phyloP scores from a whole-genome alignment of 1,139 yeast species.

The Kazachstania sp. region DNA sequence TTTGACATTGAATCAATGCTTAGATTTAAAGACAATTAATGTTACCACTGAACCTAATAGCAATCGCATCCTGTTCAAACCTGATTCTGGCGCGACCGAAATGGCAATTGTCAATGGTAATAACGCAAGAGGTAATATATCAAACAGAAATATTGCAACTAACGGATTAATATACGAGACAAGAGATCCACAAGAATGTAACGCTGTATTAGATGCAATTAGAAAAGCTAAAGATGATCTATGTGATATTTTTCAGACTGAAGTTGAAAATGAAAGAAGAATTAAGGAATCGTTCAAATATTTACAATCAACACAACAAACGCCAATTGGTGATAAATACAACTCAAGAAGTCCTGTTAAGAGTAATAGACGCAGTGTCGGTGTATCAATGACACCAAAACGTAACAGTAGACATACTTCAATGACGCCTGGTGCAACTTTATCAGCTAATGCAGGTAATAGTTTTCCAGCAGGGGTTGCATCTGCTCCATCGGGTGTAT shows the following conservation, averaged over 20 bases:
- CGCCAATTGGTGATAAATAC: slow-evolving; percentile 24
- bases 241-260: slow-evolving; percentile 36
- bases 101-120: background rate
- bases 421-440: background rate
- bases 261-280: slow-evolving; percentile 39
- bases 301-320: slow-evolving; percentile 28
- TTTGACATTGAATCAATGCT: slow-evolving; percentile 69
- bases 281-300: slow-evolving; percentile 40
- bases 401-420: slow-evolving; percentile 6
- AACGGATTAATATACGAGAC: slow-evolving; percentile 36
- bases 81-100: slow-evolving; percentile 11
- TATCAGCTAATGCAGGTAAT: background rate
- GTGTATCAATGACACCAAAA: slow-evolving; percentile 14
- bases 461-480: background rate
- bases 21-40: slow-evolving; percentile 60
- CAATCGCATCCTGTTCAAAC: slow-evolving; percentile 26
- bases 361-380: slow-evolving; percentile 21
- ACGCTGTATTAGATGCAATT: slow-evolving; percentile 50
- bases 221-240: slow-evolving; percentile 60
- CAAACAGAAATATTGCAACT: background rate
- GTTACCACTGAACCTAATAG: slow-evolving; percentile 29
- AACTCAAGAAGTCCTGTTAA: slow-evolving; percentile 21
- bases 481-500: background rate
- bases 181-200: slow-evolving; percentile 51
- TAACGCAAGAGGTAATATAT: background rate